These are phyloP conservation scores for Hymenoscyphus infarciens DNA, from an alignment of 2,329 filamentous ascomycete genomes.

Conservation along the genomic window DNA sequence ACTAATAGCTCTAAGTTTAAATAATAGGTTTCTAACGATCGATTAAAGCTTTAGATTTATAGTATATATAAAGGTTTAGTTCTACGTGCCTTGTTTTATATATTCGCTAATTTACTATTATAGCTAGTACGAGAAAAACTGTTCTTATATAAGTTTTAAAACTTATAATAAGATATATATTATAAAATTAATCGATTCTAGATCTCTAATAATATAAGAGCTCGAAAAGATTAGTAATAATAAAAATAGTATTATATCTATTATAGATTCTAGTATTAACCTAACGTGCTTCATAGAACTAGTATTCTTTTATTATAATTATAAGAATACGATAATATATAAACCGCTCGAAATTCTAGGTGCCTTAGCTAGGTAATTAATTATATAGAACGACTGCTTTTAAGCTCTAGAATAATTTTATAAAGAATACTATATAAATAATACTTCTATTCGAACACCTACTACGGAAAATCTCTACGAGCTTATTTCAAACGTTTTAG, in stretches of 20 bases:
- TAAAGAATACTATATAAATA: conserved; percentile 9
- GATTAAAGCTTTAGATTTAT: conserved; percentile 22
- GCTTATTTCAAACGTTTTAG: neutral
- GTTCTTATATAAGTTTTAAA: conserved; percentile 13
- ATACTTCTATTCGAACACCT: conserved; percentile 7
- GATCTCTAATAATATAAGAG: neutral
- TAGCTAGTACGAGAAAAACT: conserved; percentile 25
- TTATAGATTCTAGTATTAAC: neutral
- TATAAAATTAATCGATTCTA: neutral
- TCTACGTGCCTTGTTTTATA: too few relatives aligned
- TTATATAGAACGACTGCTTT: conserved; percentile 27
- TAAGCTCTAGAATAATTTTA: neutral
- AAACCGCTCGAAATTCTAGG: conserved; percentile 26
- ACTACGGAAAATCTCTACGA: neutral
- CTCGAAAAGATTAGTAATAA: neutral
- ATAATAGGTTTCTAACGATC: conserved; percentile 10
- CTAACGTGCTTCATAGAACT: conserved; percentile 11
- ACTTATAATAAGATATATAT: neutral
- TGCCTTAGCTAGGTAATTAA: conserved; percentile 29
- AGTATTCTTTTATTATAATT: conserved; percentile 35
- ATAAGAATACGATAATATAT: conserved; percentile 27
- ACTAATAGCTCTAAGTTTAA: conserved; percentile 20
- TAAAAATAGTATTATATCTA: neutral
- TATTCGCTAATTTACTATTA: neutral
- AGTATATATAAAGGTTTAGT: conserved; percentile 14